Percentiles rank a stretch among this genome's conserved stretches.
Evolutionary conservation across 2,329 filamentous ascomycete genomes (phyloP).

Genomic region (Paecilomyces variotii): DNA sequence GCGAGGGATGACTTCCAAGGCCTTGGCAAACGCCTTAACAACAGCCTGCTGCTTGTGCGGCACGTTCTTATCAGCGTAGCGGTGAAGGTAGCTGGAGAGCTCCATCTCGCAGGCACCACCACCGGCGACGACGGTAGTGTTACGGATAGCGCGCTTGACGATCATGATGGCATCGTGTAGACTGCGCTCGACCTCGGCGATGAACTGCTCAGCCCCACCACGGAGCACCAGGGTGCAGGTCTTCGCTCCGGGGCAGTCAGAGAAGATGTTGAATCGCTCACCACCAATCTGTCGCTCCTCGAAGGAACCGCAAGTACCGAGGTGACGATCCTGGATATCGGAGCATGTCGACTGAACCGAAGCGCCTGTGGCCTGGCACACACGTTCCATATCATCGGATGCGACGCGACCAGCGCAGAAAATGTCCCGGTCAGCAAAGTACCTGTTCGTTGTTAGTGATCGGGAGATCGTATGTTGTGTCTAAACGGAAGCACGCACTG

Average conservation of each 20-base stretch:
- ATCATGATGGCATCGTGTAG: slow-evolving; percentile 99
- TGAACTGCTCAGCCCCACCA: slow-evolving; percentile 97
- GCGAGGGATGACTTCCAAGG: slow-evolving; percentile 89
- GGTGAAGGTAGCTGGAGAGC: slow-evolving; percentile 84
- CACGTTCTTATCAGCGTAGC: slow-evolving; percentile 85
- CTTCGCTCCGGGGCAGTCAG: slow-evolving; percentile 89
- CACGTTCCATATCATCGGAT: slow-evolving; percentile 87
- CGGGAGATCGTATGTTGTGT: not conserved
- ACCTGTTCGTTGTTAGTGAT: slow-evolving; percentile 35
- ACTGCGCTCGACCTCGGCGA: slow-evolving; percentile 94
- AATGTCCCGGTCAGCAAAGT: slow-evolving; percentile 93
- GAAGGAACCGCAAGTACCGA: slow-evolving; percentile 83
- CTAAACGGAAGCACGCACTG: slow-evolving; percentile 46
- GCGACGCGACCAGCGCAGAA: slow-evolving; percentile 96
- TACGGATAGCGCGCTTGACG: slow-evolving; percentile 94
- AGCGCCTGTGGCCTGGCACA: slow-evolving; percentile 88
- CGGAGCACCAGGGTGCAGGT: slow-evolving; percentile 94
- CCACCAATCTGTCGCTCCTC: slow-evolving; percentile 96
- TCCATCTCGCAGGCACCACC: slow-evolving; percentile 97
- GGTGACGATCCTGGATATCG: slow-evolving; percentile 79
- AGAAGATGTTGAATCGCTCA: slow-evolving; percentile 97
- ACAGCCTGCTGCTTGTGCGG: slow-evolving; percentile 93
- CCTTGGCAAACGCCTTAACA: slow-evolving; percentile 96
- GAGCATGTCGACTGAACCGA: slow-evolving; percentile 93
- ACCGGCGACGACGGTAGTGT: slow-evolving; percentile 88